These are phyloP conservation scores for Coemansia sp. DNA, from an alignment of 192 early-diverging fungal species.

Conservation along the genomic window DNA sequence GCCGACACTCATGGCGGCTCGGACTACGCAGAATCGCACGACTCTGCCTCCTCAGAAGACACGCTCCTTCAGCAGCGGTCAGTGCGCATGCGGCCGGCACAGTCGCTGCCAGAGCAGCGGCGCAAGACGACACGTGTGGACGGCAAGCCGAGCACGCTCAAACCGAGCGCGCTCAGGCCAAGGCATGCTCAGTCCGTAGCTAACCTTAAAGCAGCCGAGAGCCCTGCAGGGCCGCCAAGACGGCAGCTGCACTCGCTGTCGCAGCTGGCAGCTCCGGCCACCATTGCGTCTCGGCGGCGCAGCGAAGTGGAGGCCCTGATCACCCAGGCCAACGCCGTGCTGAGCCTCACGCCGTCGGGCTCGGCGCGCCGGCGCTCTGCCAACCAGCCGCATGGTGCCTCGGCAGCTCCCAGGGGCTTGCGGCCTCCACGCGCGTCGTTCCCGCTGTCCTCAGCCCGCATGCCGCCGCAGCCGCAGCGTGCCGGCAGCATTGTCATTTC, in stretches of 20 bases:
- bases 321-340: conserved; percentile 45
- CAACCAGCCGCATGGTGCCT: neutral
- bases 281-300: conserved; percentile 19
- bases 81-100: conserved; percentile 1
- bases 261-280: conserved; percentile 13
- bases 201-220: conserved; percentile 5
- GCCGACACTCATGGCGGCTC: conserved; percentile 1
- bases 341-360: conserved; percentile 8
- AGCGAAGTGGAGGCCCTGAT: conserved; percentile 46
- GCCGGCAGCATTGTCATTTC: conserved; percentile 9
- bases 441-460: conserved; percentile 13
- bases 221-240: neutral
- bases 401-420: conserved; percentile 1
- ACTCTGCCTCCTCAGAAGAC: conserved; percentile 15
- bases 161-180: conserved; percentile 3
- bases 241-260: conserved; percentile 10
- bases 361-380: conserved; percentile 3
- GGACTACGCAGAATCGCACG: conserved; percentile 13
- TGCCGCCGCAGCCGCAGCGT: neutral
- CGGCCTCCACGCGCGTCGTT: conserved; percentile 43
- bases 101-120: conserved; percentile 9
- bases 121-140: conserved; percentile 2
- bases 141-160: neutral
- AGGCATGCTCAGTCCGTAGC: neutral
- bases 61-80: conserved; percentile 3